These are phyloP conservation scores for Sphenostylis stenocarpa DNA, from an alignment of 306 rosid genomes.

Conservation along the genomic window DNA sequence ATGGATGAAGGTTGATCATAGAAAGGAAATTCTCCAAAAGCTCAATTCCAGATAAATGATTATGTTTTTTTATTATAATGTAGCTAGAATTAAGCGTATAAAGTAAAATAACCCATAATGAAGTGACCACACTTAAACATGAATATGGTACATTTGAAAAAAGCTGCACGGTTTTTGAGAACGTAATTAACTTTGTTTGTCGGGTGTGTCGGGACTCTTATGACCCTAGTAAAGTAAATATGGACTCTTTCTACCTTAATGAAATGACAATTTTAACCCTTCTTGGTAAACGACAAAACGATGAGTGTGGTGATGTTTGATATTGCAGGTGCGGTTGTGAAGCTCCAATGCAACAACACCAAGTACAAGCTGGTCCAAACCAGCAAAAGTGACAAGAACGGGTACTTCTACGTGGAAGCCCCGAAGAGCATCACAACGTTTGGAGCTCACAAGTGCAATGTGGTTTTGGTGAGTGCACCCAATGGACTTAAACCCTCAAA, in stretches of 20 bases:
- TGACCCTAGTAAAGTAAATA: no score
- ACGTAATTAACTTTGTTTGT: no score
- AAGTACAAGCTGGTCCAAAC: slow-evolving; percentile 38
- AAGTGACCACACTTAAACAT: no score
- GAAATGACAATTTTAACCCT: background rate
- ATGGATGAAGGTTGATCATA: background rate
- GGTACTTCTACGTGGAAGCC: slow-evolving; percentile 70
- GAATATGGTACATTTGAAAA: no score
- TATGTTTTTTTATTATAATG: background rate
- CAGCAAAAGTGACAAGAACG: slow-evolving; percentile 63
- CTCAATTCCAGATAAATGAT: background rate
- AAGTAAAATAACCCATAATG: background rate
- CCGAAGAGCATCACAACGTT: slow-evolving; percentile 62
- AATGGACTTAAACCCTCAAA: slow-evolving; percentile 43
- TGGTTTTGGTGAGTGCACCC: slow-evolving; percentile 52
- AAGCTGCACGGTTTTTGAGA: slow-evolving; percentile 26
- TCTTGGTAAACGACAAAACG: slow-evolving; percentile 28
- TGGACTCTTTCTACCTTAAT: no score
- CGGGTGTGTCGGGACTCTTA: no score
- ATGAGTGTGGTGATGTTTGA: background rate
- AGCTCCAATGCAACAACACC: slow-evolving; percentile 71
- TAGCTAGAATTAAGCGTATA: no score
- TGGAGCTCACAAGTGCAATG: slow-evolving; percentile 74
- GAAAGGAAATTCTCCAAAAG: background rate
- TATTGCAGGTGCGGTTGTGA: slow-evolving; percentile 65